phyloP scores from a whole-genome alignment of 495 filamentous ascomycete species.

The Penicillium egyptiacum region DNA sequence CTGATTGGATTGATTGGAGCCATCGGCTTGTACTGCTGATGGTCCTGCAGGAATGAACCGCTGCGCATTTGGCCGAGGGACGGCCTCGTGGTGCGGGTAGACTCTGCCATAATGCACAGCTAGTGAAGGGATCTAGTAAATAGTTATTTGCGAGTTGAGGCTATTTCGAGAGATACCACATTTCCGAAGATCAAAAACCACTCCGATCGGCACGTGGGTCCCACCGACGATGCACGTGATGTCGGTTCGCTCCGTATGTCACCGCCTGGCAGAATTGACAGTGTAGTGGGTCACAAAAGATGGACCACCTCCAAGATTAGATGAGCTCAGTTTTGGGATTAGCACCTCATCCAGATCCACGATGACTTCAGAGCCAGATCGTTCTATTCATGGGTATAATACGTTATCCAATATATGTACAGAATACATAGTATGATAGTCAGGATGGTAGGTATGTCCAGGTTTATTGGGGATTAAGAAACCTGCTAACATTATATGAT shows the following conservation, averaged over 20 bases:
- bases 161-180: background rate
- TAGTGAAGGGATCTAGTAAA: background rate
- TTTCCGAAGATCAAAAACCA: slow-evolving; percentile 16
- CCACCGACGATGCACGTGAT: background rate
- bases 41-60: slow-evolving; percentile 68
- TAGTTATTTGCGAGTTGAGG: background rate
- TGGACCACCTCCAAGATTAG: background rate
- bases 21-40: slow-evolving; percentile 72
- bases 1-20: slow-evolving; percentile 31
- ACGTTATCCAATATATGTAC: background rate
- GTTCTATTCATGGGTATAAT: background rate
- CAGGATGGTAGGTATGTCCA: background rate
- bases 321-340: background rate
- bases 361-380: slow-evolving; percentile 10
- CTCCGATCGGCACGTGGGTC: slow-evolving; percentile 22
- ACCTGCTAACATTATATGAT: slow-evolving; percentile 21
- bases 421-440: background rate
- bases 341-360: slow-evolving; percentile 8
- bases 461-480: background rate
- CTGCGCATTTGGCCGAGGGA: slow-evolving; percentile 57
- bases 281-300: background rate
- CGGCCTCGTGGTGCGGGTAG: slow-evolving; percentile 40
- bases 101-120: slow-evolving; percentile 31
- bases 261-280: slow-evolving; percentile 10
- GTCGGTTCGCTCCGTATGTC: background rate